Conservation (phyloP, 192 early-diverging fungal species). For the Linnemannia zychae region DNA sequence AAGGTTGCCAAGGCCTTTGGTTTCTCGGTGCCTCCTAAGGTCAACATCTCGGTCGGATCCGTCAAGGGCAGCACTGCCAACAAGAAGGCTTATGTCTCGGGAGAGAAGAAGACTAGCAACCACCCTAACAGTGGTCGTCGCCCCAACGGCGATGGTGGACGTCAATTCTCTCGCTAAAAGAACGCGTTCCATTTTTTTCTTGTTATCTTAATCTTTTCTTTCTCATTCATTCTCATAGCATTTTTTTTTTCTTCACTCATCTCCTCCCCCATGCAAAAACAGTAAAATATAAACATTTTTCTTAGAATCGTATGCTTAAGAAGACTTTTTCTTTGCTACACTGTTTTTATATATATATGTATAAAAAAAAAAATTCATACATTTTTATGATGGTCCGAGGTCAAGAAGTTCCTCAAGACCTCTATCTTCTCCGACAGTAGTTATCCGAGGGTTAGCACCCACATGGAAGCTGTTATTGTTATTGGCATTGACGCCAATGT, state of each 20-base stretch:
- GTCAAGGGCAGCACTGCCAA: constrained; percentile 52
- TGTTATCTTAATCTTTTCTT: not conserved
- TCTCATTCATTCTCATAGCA: not conserved
- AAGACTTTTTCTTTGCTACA: not conserved
- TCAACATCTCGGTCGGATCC: constrained; percentile 79
- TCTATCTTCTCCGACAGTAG: constrained; percentile 26
- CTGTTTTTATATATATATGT: too few species aligned
- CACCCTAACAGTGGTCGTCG: constrained; percentile 43
- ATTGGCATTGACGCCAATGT: not conserved
- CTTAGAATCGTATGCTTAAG: not conserved
- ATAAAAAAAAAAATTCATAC: not conserved
- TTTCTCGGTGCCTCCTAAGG: constrained; percentile 95
- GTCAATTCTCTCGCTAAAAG: constrained; percentile 52
- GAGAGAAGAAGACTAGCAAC: constrained; percentile 53
- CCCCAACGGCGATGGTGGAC: constrained; percentile 44
- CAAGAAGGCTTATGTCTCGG: constrained; percentile 55
- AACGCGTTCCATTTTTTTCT: not conserved
- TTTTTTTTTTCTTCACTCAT: not conserved
- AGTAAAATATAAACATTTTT: not conserved
- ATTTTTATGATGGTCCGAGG: constrained; percentile 13
- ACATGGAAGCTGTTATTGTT: not conserved
- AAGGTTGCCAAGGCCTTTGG: constrained; percentile 96
- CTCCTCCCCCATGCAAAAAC: not conserved
- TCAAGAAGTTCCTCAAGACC: constrained; percentile 39
- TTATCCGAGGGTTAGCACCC: constrained; percentile 41